Evolutionary conservation across 129 eudicot genomes (phyloP), one percentile per base, ranked within the genome.

Genomic region (Lactuca saligna): DNA sequence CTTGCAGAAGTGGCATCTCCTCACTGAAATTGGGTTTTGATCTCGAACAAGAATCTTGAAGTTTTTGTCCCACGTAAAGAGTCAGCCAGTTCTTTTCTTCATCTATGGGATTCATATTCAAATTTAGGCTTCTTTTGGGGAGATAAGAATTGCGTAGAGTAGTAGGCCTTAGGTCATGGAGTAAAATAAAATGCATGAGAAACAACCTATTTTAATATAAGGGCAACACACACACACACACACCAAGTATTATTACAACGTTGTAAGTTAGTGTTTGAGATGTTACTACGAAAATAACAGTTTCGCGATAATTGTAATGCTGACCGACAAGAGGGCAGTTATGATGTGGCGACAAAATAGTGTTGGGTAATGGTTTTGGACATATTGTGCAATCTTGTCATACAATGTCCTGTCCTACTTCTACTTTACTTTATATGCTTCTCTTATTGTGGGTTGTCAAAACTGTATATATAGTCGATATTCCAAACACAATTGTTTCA

Each of bases 1-100:
- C 80, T 68, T 79, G 81, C 92, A 87, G 71, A 87, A 91, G 78
- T 87, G 83, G 68, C 97, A 90, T 54, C 79, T 61, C 79, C 80
- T 91, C 10, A 65, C 49, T 37, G 81, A 16, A 48, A 79, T 61
- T 3, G 80, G 80, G 79, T 63, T 78, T 78, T 64, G 82, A 31
- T 70, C 63, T 73, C 42, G 80, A 71, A 66, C 74, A 63, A 2
- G 76, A 50, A 38, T 87, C 83, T 29, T 57, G 70, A 65, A 38
- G 39, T n/a, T 78, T 57, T 39, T 70, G 70, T 9, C 89, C 87
- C 16, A 87, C 68, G 63, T 84, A 79, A 75, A 91, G 79, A 80
- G 83, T 80, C 76, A 91, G 76, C 95, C 95, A 87, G 72, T 70
- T 81, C 32, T 70, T 57, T 66, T 66, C 38, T 62, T 69, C 80